Evolutionary conservation across 768 basidiomycete species (phyloP).

Genomic region (Tephrocybe sp.): DNA sequence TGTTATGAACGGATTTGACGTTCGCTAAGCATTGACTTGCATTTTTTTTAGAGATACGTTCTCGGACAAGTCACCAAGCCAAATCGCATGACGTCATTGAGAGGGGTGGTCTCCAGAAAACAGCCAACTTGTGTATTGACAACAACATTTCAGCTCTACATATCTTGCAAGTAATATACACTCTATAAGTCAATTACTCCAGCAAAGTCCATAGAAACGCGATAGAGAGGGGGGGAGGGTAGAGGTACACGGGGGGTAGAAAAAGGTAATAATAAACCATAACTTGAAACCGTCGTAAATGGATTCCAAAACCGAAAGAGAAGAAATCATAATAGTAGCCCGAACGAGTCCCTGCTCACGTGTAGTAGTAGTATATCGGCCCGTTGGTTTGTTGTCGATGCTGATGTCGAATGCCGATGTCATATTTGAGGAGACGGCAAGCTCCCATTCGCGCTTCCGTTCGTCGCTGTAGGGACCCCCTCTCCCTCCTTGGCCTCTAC

Average conservation of each 20-base stretch:
- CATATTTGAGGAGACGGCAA: conserved; percentile 7
- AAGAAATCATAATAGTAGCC: not conserved
- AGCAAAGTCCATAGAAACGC: not conserved
- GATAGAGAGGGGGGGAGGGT: not conserved
- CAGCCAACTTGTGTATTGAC: too few relatives aligned
- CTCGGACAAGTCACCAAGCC: too few relatives aligned
- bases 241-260: too few relatives aligned
- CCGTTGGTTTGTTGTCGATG: too few relatives aligned
- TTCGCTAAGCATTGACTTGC: too few relatives aligned
- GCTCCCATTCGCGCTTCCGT: conserved; percentile 10
- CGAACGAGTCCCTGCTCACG: too few relatives aligned
- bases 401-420: not conserved
- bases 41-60: too few relatives aligned
- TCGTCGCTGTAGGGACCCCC: conserved; percentile 4
- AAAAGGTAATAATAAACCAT: not conserved
- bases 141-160: conserved; percentile 14
- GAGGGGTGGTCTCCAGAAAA: too few relatives aligned
- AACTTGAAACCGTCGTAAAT: not conserved
- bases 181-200: conserved; percentile 11
- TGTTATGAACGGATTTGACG: too few relatives aligned
- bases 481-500: not conserved
- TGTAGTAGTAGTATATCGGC: too few relatives aligned
- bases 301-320: not conserved
- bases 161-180: conserved; percentile 13
- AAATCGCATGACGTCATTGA: not conserved